Base-by-base conservation (phyloP, 768 basidiomycete genomes). In the Hygrophorus russula region DNA sequence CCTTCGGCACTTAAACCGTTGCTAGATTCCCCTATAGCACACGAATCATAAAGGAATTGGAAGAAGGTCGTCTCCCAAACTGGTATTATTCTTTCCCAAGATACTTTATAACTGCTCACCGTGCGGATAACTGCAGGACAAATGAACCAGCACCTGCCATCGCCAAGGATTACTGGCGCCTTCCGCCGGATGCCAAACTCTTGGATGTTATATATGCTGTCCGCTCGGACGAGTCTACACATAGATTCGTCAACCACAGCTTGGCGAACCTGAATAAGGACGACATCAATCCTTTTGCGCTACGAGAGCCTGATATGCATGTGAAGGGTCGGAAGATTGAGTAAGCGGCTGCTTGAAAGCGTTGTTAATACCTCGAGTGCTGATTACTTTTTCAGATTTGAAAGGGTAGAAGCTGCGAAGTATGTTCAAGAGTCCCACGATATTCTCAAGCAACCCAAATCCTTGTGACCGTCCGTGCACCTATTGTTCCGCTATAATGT, bases 211-310 rank as follows among this genome's bases (percentile, higher is more conserved):
- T 97, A 39, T 88, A 88, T 55, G 91, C 90, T 28, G 87, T 97
- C 28, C 75, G 93, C 53, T 89, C 87, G 12, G 93, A 97, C 60
- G 93, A 97, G 59, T 76, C 85, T 0, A 91, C 86, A 1, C 93
- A 98, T 55, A 73, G 90, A 39, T 97, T 97, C 55, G 90, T 94
- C 50, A 98, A 98, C 61, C 94, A 98, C 65, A 88, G 85, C 46
- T 68, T 98, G 29, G 94, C 92, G 3, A 92, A 91, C 62, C 69
- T 99, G 39, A 66, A 88, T 50, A 58, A 71, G 28, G 76, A 73
- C 29, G 94, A 97, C 59, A 78, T 89, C 52, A 96, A 93, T 55
- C 90, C 89, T 0, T 91, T 92, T 52, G 86, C 90, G 12, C 63
- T 96, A 19, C 76, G 80, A 17, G 93, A 98, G 56, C 90, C 93